Percentiles rank a stretch among this genome's conserved stretches.
phyloP scores from a whole-genome alignment of 768 basidiomycete genomes.

The Bullera alba region DNA sequence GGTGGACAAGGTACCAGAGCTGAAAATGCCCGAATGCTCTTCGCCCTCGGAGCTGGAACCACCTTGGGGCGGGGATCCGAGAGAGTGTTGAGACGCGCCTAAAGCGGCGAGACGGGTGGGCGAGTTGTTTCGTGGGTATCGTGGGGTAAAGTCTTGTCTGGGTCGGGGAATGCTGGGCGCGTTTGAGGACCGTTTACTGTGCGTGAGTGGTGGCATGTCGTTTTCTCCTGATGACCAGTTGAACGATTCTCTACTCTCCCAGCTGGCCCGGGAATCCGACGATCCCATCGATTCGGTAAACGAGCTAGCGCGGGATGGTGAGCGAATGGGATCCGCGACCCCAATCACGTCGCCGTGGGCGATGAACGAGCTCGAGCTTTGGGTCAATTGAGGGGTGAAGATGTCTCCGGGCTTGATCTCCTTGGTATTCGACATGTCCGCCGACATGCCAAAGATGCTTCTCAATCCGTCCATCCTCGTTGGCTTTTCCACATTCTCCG shows the following conservation, averaged over 20 bases:
- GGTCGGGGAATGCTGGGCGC: constrained; percentile 38
- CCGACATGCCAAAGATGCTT: constrained; percentile 39
- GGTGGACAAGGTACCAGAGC: constrained; percentile 21
- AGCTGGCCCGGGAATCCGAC: constrained; percentile 39
- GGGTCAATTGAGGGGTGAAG: constrained; percentile 12
- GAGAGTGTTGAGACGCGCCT: constrained; percentile 21
- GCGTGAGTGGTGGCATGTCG: constrained; percentile 11
- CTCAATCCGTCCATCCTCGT: constrained; percentile 36
- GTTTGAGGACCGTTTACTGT: constrained; percentile 29
- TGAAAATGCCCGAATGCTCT: constrained; percentile 2
- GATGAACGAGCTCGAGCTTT: constrained; percentile 20
- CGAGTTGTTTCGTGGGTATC: constrained; percentile 42
- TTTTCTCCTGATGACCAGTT: constrained; percentile 39
- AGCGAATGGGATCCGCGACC: constrained; percentile 26
- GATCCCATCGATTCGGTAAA: constrained; percentile 40
- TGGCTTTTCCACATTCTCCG: constrained; percentile 20
- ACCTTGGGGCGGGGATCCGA: constrained; percentile 15
- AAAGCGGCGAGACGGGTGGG: constrained; percentile 36
- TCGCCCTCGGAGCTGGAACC: not conserved
- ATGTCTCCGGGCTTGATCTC: constrained; percentile 7
- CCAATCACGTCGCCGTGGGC: constrained; percentile 41
- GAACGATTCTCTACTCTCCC: constrained; percentile 41
- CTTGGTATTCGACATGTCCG: constrained; percentile 11
- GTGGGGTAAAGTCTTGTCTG: constrained; percentile 42
- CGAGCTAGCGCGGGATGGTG: constrained; percentile 31